phyloP scores from a whole-genome alignment of 768 basidiomycete genomes.

The Candolleomyces eurysporus region DNA sequence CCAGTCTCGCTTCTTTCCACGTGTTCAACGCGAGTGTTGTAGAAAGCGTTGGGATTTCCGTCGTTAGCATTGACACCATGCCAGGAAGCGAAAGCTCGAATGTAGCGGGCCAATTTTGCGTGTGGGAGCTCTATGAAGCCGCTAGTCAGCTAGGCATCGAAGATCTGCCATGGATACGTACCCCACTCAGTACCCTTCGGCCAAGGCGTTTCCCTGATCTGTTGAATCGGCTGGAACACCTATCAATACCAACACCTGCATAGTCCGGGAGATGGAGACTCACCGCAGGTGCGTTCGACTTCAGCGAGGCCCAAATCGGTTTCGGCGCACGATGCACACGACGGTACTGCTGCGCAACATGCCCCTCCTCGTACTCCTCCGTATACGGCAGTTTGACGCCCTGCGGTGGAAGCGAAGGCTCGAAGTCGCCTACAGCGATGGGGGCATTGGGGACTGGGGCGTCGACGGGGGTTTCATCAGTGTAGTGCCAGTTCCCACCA shows the following conservation, averaged over 20 bases:
- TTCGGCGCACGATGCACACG: slow-evolving; percentile 36
- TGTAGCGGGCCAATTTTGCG: slow-evolving; percentile 31
- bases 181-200: slow-evolving; percentile 32
- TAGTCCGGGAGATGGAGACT: slow-evolving; percentile 3
- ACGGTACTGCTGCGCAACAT: slow-evolving; percentile 15
- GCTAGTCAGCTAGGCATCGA: neutral
- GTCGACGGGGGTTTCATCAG: slow-evolving; percentile 32
- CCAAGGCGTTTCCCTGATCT: slow-evolving; percentile 32
- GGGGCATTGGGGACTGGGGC: slow-evolving; percentile 35
- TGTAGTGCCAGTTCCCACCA: slow-evolving; percentile 44
- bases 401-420: slow-evolving; percentile 34
- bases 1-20: slow-evolving; percentile 39
- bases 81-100: slow-evolving; percentile 41
- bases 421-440: slow-evolving; percentile 30
- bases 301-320: slow-evolving; percentile 33
- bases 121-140: slow-evolving; percentile 29
- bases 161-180: slow-evolving; percentile 5
- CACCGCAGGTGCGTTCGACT: slow-evolving; percentile 35
- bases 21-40: slow-evolving; percentile 48
- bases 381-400: slow-evolving; percentile 26
- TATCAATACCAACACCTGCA: neutral
- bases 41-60: slow-evolving; percentile 33
- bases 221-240: slow-evolving; percentile 22
- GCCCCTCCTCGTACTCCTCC: slow-evolving; percentile 20
- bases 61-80: slow-evolving; percentile 43